Base-by-base conservation (phyloP, 805 yeast genomes). In the Ogataea degrootiae region DNA sequence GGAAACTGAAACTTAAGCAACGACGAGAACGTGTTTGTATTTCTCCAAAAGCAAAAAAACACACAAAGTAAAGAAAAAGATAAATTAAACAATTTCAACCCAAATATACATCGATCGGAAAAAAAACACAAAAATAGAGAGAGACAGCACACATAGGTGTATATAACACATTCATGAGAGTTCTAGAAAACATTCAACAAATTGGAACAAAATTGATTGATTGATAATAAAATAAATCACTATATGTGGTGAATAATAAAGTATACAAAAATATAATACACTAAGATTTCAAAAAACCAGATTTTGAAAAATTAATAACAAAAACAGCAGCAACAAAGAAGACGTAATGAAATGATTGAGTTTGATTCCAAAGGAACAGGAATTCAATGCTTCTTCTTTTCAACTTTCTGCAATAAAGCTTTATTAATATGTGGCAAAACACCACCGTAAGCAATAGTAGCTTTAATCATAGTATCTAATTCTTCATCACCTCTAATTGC, bases 401-500 rank as follows among this genome's bases (percentile, higher is more conserved):
- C 91, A 45, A 83, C 88, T 73, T 87, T 85, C 63, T 87, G 79
- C 58, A 86, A 73, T 61, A 86, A 74, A 48, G 88, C 89, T 68
- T 85, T 83, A 73, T 88, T 87, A 65, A 88, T 87, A 67, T 89
- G 96, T 47, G 98, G 98, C 68, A 92, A 76, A 46, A 92, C 98
- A 83, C 98, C 98, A 77, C 98, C 98, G 60, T 85, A 89, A 37
- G 97, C 97, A 67, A 92, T 92, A 50, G 97, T 92, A 49, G 97
- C 96, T 72, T 88, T 85, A 65, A 92, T 86, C 65, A 92, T 79
- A 55, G 89, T 84, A 75, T 91, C 96, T 70, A 92, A 82, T 73
- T 92, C 98, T 71, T 92, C 98, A 71, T 92, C 98, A 67, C 96
- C 96, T 76, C 98, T 88, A 65, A 91, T 91, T 53, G 98, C 98